Percentiles rank a stretch among this genome's conserved stretches.
These are phyloP conservation scores for Alloteropsis angusta DNA, from an alignment of 202 grass and related monocot species.

Conservation along the genomic window DNA sequence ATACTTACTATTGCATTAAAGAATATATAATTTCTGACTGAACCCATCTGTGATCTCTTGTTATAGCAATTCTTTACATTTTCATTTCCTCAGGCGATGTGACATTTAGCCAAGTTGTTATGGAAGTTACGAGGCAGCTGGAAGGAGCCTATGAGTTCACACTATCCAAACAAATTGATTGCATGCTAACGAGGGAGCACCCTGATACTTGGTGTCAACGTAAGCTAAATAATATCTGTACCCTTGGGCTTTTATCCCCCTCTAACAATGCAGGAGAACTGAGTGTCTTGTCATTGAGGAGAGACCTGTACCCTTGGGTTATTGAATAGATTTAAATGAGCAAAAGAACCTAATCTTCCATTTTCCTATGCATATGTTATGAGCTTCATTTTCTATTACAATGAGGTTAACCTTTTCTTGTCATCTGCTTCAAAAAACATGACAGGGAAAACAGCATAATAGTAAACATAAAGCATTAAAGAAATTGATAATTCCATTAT, in stretches of 20 bases:
- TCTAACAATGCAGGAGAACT: no score
- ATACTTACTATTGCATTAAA: neutral
- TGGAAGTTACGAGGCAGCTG: slow-evolving; percentile 93
- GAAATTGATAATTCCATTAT: neutral
- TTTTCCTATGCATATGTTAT: neutral
- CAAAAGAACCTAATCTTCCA: slow-evolving; percentile 3
- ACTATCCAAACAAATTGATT: slow-evolving; percentile 87
- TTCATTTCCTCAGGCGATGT: slow-evolving; percentile 45
- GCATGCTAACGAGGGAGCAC: slow-evolving; percentile 80
- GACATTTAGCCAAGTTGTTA: slow-evolving; percentile 89
- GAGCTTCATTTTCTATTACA: slow-evolving; percentile 3
- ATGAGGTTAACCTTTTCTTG: neutral
- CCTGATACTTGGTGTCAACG: slow-evolving; percentile 79
- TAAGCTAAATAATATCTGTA: slow-evolving; percentile 34
- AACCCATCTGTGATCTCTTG: neutral
- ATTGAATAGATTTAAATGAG: slow-evolving; percentile 6
- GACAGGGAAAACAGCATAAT: neutral
- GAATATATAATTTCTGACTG: neutral
- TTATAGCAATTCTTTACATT: slow-evolving; percentile 2
- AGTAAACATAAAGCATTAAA: neutral
- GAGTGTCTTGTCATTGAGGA: no score
- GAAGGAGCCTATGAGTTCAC: slow-evolving; percentile 93
- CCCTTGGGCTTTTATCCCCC: neutral
- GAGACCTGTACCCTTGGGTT: neutral
- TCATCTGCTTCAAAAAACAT: neutral